phyloP scores from a whole-genome alignment of 2,329 filamentous ascomycete species.

The Graphiopsis chlorocephala region DNA sequence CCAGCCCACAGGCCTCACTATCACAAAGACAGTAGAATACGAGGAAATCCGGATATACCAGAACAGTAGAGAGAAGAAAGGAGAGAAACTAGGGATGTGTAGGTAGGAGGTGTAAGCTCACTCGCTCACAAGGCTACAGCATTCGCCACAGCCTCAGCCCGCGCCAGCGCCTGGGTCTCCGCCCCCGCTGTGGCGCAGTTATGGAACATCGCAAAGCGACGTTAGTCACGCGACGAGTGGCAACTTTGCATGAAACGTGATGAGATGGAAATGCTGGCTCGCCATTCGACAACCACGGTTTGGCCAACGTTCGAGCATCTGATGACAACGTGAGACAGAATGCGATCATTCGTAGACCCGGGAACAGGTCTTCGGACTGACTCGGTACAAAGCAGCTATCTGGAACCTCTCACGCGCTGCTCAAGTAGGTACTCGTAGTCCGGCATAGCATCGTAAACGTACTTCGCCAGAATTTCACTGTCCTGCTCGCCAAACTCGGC shows the following conservation, averaged over 20 bases:
- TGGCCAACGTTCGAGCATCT: neutral
- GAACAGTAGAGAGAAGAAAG: neutral
- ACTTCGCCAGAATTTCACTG: constrained; percentile 12
- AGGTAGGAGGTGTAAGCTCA: neutral
- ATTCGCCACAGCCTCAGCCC: neutral
- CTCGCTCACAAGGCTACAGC: neutral
- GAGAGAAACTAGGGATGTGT: neutral
- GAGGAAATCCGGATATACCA: neutral
- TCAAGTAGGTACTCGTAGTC: constrained; percentile 20
- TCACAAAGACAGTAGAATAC: neutral
- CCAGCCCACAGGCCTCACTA: neutral
- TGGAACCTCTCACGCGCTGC: neutral
- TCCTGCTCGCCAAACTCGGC: constrained; percentile 19
- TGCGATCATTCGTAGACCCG: neutral
- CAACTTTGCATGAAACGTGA: neutral
- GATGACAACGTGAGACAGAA: neutral
- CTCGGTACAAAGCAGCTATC: neutral
- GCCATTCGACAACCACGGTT: neutral
- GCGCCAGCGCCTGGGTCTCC: neutral
- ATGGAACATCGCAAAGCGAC: neutral
- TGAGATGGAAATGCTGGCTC: neutral
- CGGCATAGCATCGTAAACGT: constrained; percentile 18
- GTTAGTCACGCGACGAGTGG: neutral
- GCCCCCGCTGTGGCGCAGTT: neutral
- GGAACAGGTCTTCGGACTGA: neutral